Base-by-base conservation (phyloP, 768 basidiomycete species). In the Asterophora parasitica region DNA sequence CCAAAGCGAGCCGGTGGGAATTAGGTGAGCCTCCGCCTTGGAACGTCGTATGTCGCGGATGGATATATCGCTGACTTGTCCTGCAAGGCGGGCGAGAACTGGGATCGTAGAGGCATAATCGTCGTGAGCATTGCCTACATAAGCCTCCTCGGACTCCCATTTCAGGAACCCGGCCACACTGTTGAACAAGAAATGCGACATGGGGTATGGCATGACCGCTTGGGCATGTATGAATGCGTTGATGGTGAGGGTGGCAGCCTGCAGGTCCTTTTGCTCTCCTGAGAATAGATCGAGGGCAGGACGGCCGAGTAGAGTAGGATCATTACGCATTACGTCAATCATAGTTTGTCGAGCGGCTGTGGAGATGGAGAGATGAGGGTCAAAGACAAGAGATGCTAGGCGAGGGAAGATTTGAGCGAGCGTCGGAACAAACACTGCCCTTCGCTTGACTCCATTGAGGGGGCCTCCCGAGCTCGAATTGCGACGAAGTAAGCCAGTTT, bases 1-100 rank as follows among this genome's bases (percentile, higher is more conserved):
- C 85, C 85, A 88, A 7, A 89, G 64, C 0, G 81, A 72, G 1
- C 84, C 85, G 1, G 84, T 78, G 0, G 88, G 87, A 20, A 88
- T 72, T 33, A 88, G 65, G 51, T 86, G 76, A 23, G 68, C 59
- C 43, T 91, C 88, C 10, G 86, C 65, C 58, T 89, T 90, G 10
- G 84, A 79, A 40, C 83, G 78, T 19, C 82, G 77, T 45, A 91
- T 73, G 50, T 88, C 87, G 17, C 83, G 77, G 35, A 85, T 73
- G 3, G 83, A 80, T 70, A 90, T 73, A 10, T 81, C 82, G 57
- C 78, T 81, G 54, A 91, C 85, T 61, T 86, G 83, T 3, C 71
- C 65, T 4, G 73, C 75, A 6, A 88, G 62, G 28, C 72, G 73
- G 4, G 84, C 71, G 27, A 89, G 64, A n/a, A 82, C 58, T 1